Base-by-base conservation (phyloP, 495 filamentous ascomycete genomes). In the Daldinia vernicosa region DNA sequence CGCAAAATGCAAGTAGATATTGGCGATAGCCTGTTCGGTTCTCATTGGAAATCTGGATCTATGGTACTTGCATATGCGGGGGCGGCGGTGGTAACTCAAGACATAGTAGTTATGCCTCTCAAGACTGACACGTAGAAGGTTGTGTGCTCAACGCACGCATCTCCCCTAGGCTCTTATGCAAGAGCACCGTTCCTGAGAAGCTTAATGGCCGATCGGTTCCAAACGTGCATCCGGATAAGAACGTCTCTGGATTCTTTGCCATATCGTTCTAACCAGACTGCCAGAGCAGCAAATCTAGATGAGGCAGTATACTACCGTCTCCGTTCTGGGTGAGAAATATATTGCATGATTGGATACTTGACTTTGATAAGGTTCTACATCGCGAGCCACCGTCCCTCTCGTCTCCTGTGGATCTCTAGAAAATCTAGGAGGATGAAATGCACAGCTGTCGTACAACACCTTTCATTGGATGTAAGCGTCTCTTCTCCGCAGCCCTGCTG, bases 121-220 rank as follows among this genome's bases (percentile, higher is more conserved):
- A 51, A 58, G 72, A 77, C 66, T 75, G 75, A 75, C 75, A 77
- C 75, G 75, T 77, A 74, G 75, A 72, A 71, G 43, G 66, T 74
- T 66, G 60, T 63, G 40, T 60, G 68, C 63, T 60, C 58, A 63
- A 74, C 68, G 66, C 55, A 71, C 68, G 60, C 60, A 69, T 66
- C 67, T 67, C 68, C 63, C 71, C 67, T 70, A 58, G 45, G 45
- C 57, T 37, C 27, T 53, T 50, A 76, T 74, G 66, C 74, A 68
- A 67, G 65, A 74, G 33, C 61, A 62, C 63, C 47, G 68, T 62
- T 69, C 67, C 63, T 63, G 61, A 27, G 69, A 63, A 67, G 70
- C 66, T 70, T 30, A 70, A 69, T 77, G 75, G 75, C 51, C 61
- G 63, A 72, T 70, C 55, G 66, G 33, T 39, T 56, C 59, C 63